A percentile compares a stretch with the other conserved stretches of the same genome.
phyloP scores from a whole-genome alignment of 2,329 filamentous ascomycete species.

The Xylariaceae sp. region DNA sequence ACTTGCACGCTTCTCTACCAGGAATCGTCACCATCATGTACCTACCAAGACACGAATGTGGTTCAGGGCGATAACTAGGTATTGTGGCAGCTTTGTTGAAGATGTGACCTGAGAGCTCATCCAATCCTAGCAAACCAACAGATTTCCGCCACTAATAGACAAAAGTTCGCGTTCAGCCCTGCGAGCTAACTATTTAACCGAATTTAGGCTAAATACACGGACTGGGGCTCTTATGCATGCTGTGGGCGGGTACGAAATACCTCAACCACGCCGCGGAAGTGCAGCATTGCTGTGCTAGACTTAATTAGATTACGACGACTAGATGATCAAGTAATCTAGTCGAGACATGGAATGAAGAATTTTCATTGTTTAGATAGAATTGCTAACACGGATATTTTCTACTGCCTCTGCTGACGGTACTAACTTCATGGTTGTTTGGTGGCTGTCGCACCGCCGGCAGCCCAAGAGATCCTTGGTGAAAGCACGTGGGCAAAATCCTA shows the following conservation, averaged over 20 bases:
- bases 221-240: slow-evolving; percentile 10
- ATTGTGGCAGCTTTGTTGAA: slow-evolving; percentile 5
- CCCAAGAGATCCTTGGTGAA: too few relatives aligned
- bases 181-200: slow-evolving; percentile 29
- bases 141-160: neutral
- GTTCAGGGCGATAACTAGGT: neutral
- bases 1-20: neutral
- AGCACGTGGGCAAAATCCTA: too few relatives aligned
- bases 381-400: neutral
- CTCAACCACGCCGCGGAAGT: slow-evolving; percentile 10
- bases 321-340: slow-evolving; percentile 10
- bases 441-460: too few relatives aligned
- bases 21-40: slow-evolving; percentile 8
- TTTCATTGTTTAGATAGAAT: neutral
- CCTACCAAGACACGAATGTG: slow-evolving; percentile 10
- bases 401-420: too few relatives aligned
- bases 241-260: slow-evolving; percentile 9
- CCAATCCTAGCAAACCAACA: too few relatives aligned
- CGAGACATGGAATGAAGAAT: slow-evolving; percentile 5
- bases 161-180: slow-evolving; percentile 22
- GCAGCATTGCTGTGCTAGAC: neutral
- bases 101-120: neutral
- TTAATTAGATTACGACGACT: slow-evolving; percentile 11
- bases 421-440: too few relatives aligned
- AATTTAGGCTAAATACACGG: slow-evolving; percentile 32